Percentiles rank a stretch among this genome's conserved stretches.
Evolutionary conservation across 2,329 filamentous ascomycete genomes (phyloP).

Genomic region (Coniochaeta sp.): DNA sequence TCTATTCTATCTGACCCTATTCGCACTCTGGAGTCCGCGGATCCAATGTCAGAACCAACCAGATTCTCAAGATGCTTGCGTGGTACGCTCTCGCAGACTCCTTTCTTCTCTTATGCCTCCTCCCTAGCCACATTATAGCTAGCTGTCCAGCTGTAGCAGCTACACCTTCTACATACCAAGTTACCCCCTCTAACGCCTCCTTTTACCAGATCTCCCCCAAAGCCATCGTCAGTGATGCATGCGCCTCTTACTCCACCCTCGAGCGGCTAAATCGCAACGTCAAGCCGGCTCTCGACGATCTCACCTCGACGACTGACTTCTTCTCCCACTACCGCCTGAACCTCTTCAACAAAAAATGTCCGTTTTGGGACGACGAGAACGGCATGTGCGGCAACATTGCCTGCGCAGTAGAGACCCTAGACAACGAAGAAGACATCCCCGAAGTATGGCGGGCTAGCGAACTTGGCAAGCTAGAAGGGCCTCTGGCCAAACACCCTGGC

Average conservation of each 20-base stretch:
- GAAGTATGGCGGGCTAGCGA: constrained; percentile 86
- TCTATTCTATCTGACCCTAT: constrained; percentile 48
- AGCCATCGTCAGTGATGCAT: constrained; percentile 87
- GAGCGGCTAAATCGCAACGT: constrained; percentile 74
- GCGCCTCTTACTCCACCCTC: constrained; percentile 86
- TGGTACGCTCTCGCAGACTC: constrained; percentile 34
- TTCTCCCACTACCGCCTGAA: constrained; percentile 97
- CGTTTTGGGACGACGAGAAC: constrained; percentile 90
- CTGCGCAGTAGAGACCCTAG: constrained; percentile 89
- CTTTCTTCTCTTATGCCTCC: constrained; percentile 10
- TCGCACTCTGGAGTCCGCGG: constrained; percentile 44
- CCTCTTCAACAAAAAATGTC: constrained; percentile 87
- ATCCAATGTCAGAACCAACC: constrained; percentile 33
- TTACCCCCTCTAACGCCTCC: constrained; percentile 30
- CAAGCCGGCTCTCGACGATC: constrained; percentile 67
- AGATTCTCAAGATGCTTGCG: constrained; percentile 38
- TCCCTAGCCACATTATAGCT: constrained; percentile 6
- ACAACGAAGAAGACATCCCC: constrained; percentile 92
- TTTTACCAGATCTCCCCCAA: constrained; percentile 70
- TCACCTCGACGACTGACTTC: constrained; percentile 88
- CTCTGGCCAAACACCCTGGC: constrained; percentile 81
- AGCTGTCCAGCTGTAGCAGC: constrained; percentile 15
- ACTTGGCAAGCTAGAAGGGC: constrained; percentile 85
- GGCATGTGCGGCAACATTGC: constrained; percentile 96
- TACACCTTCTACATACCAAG: constrained; percentile 11